Conservation (phyloP, 2,329 filamentous ascomycete genomes). For the Aspergillus costaricaensis region DNA sequence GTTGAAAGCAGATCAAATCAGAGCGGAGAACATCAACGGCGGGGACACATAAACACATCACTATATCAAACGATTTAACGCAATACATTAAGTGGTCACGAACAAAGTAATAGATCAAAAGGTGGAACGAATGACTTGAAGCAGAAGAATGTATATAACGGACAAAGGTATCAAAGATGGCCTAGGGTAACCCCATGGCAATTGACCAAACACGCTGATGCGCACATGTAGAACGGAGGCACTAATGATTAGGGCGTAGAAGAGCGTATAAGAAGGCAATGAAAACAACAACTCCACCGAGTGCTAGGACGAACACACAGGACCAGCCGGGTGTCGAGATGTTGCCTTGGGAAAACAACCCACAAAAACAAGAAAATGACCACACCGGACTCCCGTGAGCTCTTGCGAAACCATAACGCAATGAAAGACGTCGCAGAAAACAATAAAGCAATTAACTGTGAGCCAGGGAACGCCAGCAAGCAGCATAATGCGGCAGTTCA, state of each 20-base stretch:
- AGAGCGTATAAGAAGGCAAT: slow-evolving; percentile 8
- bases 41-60: slow-evolving; percentile 31
- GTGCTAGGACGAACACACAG: slow-evolving; percentile 48
- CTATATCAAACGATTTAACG: slow-evolving; percentile 33
- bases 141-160: slow-evolving; percentile 24
- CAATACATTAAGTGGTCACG: slow-evolving; percentile 15
- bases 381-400: slow-evolving; percentile 49
- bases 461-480: slow-evolving; percentile 35
- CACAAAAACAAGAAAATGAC: slow-evolving; percentile 43
- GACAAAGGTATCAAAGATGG: slow-evolving; percentile 38
- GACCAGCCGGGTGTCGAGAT: slow-evolving; percentile 50
- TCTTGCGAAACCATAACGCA: slow-evolving; percentile 38
- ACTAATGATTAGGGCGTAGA: slow-evolving; percentile 28
- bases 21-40: slow-evolving; percentile 24
- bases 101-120: slow-evolving; percentile 17
- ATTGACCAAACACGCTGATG: slow-evolving; percentile 35
- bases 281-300: slow-evolving; percentile 39
- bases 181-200: slow-evolving; percentile 11
- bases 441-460: slow-evolving; percentile 25
- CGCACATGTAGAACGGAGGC: slow-evolving; percentile 32
- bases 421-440: slow-evolving; percentile 33
- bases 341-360: slow-evolving; percentile 37
- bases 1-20: slow-evolving; percentile 7
- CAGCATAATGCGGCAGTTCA: slow-evolving; percentile 34
- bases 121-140: slow-evolving; percentile 20